phyloP scores from a whole-genome alignment of 2,329 filamentous ascomycete genomes.

The Mariannaea sp. region DNA sequence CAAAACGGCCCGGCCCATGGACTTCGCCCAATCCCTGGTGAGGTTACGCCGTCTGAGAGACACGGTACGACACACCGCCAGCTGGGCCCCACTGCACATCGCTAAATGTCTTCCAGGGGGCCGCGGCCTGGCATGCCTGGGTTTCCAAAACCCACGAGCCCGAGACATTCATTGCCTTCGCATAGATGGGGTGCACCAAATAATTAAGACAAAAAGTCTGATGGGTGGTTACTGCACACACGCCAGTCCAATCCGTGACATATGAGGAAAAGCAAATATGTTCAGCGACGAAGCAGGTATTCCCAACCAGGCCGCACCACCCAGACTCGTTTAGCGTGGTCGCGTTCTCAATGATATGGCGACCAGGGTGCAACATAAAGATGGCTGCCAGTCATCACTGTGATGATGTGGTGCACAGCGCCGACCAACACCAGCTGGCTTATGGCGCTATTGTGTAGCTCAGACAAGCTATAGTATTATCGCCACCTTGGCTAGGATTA shows the following conservation, averaged over 20 bases:
- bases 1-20: conserved; percentile 33
- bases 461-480: no score
- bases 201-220: neutral
- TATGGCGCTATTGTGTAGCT: conserved; percentile 7
- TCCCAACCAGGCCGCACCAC: conserved; percentile 5
- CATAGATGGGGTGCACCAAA: conserved; percentile 1
- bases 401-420: neutral
- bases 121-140: no score
- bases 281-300: neutral
- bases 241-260: neutral
- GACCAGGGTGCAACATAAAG: neutral
- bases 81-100: conserved; percentile 12
- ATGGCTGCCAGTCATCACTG: conserved; percentile 4
- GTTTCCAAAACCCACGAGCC: conserved; percentile 8
- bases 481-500: no score
- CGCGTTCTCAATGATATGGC: conserved; percentile 1
- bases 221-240: neutral
- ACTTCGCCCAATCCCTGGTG: conserved; percentile 27
- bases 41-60: conserved; percentile 18
- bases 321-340: conserved; percentile 12
- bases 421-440: conserved; percentile 1
- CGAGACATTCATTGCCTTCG: conserved; percentile 12
- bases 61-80: conserved; percentile 1
- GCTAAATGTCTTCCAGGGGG: conserved; percentile 4
- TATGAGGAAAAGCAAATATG: neutral